phyloP scores from a whole-genome alignment of 1,284 basidiomycete genomes.

The Marasmius tenuissimus region DNA sequence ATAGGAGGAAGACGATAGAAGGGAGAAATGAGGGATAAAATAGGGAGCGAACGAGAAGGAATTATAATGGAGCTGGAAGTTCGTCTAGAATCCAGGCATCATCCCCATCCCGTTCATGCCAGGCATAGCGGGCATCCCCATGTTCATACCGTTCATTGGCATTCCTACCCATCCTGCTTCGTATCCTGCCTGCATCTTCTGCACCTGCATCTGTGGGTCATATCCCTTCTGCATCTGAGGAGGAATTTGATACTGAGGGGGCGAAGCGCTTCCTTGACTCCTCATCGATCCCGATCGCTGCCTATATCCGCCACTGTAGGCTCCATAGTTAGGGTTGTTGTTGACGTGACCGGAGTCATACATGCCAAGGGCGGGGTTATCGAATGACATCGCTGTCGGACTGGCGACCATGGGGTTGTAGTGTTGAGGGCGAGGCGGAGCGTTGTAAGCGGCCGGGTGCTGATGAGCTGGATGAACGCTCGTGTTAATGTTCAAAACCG shows the following conservation, averaged over 20 bases:
- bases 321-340: neutral
- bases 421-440: neutral
- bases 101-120: neutral
- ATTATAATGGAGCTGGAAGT: neutral
- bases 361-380: neutral
- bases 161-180: conserved; percentile 1
- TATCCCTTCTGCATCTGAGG: neutral
- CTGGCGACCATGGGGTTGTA: neutral
- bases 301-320: neutral
- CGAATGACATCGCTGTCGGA: neutral
- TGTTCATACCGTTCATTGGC: neutral
- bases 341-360: neutral
- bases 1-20: no score
- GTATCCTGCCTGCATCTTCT: neutral
- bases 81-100: neutral
- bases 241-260: neutral
- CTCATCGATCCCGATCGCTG: neutral
- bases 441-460: neutral
- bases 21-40: neutral
- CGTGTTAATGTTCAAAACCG: neutral
- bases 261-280: neutral
- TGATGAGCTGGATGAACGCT: neutral
- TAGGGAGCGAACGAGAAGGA: neutral
- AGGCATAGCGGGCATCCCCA: neutral
- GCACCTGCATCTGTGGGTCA: neutral